Percentiles rank a stretch among this genome's conserved stretches.
These are phyloP conservation scores for Fraxinus albicans DNA, from an alignment of 305 asterid genomes.

Conservation along the genomic window DNA sequence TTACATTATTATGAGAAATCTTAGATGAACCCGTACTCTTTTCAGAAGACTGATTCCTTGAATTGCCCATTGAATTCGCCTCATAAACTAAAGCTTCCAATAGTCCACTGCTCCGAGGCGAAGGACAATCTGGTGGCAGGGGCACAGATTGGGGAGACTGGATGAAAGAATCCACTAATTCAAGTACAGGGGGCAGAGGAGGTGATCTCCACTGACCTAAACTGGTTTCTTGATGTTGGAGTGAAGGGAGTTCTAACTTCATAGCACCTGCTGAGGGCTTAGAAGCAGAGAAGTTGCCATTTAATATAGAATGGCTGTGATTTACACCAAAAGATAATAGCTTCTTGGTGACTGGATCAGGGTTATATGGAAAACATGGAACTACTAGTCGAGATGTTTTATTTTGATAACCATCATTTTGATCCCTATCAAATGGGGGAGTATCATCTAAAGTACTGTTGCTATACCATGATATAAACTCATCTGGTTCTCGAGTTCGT, in stretches of 20 bases:
- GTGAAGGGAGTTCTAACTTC: conserved; percentile 82
- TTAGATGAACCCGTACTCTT: conserved; percentile 33
- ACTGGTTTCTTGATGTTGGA: conserved; percentile 50
- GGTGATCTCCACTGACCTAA: conserved; percentile 37
- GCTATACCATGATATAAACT: conserved; percentile 37
- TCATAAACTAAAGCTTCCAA: conserved; percentile 52
- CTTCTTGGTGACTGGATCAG: conserved; percentile 35
- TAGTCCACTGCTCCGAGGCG: conserved; percentile 60
- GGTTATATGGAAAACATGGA: conserved; percentile 31
- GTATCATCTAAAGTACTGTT: conserved; percentile 27
- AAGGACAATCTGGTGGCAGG: conserved; percentile 36
- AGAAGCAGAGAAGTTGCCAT: conserved; percentile 52
- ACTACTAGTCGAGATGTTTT: conserved; percentile 38
- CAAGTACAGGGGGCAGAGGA: conserved; percentile 33
- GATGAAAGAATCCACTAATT: conserved; percentile 41
- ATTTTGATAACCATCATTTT: conserved; percentile 30
- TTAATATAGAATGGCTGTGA: conserved; percentile 40
- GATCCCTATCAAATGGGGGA: conserved; percentile 32
- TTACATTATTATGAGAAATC: conserved; percentile 29
- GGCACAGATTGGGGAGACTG: conserved; percentile 44
- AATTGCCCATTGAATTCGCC: conserved; percentile 42
- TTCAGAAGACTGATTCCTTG: conserved; percentile 34
- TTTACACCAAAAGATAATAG: conserved; percentile 33
- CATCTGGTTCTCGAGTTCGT: conserved; percentile 37
- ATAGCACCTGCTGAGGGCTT: conserved; percentile 49